Evolutionary conservation across 2,329 filamentous ascomycete genomes (phyloP).

Genomic region (Saccharata proteae): DNA sequence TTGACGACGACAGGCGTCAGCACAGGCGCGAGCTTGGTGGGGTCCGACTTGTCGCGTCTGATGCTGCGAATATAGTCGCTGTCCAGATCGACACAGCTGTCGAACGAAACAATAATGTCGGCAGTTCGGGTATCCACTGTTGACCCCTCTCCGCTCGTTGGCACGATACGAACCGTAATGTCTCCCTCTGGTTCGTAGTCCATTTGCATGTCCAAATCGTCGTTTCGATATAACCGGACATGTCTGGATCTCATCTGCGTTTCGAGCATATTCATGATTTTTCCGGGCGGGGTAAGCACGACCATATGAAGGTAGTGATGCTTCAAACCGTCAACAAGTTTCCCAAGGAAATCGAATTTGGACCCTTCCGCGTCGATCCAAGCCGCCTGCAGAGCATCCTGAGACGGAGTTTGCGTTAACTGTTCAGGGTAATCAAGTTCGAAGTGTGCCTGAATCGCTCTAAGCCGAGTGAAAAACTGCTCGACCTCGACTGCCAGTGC

Average conservation of each 20-base stretch:
- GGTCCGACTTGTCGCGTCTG: conserved; percentile 13
- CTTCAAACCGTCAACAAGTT: conserved; percentile 17
- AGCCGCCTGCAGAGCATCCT: conserved; percentile 10
- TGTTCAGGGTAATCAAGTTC: conserved; percentile 5
- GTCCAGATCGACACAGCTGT: conserved; percentile 19
- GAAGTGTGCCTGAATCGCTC: conserved; percentile 3
- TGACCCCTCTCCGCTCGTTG: conserved; percentile 13
- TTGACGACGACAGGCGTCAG: conserved; percentile 29
- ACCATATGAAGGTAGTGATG: conserved; percentile 15
- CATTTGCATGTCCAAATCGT: no score
- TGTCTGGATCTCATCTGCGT: conserved; percentile 6
- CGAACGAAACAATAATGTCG: conserved; percentile 29
- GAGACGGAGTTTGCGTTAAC: conserved; percentile 12
- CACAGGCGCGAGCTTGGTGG: conserved; percentile 17
- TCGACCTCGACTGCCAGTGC: neutral
- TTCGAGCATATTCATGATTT: conserved; percentile 19
- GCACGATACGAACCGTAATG: conserved; percentile 24
- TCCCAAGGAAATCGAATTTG: conserved; percentile 26
- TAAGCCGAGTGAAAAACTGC: conserved; percentile 1
- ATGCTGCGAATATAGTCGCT: conserved; percentile 16
- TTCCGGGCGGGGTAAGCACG: conserved; percentile 17
- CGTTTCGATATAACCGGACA: no score
- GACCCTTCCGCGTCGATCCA: conserved; percentile 13
- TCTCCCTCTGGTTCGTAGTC: conserved; percentile 10
- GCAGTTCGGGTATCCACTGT: conserved; percentile 16